Conservation (phyloP, 176 grass and related monocot species). For the Lolium multiflorum region DNA sequence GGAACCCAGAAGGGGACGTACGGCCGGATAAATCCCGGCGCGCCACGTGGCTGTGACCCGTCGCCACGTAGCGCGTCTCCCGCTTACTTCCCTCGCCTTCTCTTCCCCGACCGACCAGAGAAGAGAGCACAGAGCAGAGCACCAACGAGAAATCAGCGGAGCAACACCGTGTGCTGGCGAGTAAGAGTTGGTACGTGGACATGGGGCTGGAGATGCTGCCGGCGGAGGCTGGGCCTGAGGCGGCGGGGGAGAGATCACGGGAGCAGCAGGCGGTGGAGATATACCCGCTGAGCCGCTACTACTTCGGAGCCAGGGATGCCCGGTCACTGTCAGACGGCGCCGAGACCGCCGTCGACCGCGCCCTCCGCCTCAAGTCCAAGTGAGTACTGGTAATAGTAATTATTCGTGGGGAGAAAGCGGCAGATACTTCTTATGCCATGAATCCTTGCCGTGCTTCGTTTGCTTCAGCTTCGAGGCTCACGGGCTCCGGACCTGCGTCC, state of each 20-base stretch:
- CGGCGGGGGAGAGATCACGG: neutral
- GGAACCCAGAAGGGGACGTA: neutral
- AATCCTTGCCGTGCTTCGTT: neutral
- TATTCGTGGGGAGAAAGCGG: neutral
- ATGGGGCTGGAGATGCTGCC: slow-evolving; percentile 51
- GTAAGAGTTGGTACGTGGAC: neutral
- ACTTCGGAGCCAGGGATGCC: slow-evolving; percentile 61
- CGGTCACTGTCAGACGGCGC: neutral
- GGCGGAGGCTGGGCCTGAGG: neutral
- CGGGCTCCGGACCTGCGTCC: slow-evolving; percentile 65
- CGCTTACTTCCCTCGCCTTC: neutral
- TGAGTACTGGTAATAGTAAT: neutral
- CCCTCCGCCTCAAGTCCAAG: slow-evolving; percentile 56
- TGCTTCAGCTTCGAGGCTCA: slow-evolving; percentile 54
- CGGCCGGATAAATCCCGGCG: neutral
- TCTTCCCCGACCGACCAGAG: neutral
- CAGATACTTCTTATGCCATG: neutral
- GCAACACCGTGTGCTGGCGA: neutral
- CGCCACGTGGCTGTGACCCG: neutral
- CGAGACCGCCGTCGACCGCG: slow-evolving; percentile 49
- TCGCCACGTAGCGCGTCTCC: neutral
- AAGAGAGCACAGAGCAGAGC: neutral
- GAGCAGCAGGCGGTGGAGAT: slow-evolving; percentile 39
- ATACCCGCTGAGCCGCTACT: slow-evolving; percentile 60
- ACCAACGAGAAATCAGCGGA: neutral